Evolutionary conservation across 805 yeast species (phyloP).

Genomic region (Candida maltosa): DNA sequence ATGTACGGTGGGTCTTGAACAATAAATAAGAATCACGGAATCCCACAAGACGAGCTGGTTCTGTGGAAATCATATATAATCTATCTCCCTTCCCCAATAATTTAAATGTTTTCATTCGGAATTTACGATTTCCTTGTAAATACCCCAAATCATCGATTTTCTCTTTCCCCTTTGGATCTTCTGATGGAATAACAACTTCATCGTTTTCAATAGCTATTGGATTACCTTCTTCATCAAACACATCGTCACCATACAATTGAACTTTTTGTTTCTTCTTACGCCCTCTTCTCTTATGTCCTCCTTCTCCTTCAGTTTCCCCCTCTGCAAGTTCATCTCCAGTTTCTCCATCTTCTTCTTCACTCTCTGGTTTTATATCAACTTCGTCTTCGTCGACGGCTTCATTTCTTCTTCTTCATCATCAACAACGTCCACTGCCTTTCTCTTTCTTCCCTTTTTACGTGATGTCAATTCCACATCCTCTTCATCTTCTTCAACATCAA

Average conservation of each 20-base stretch:
- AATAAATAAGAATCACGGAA: constrained; percentile 87
- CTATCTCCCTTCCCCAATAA: constrained; percentile 64
- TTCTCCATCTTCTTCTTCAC: constrained; percentile 19
- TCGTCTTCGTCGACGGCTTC: constrained; percentile 13
- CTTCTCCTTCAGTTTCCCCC: constrained; percentile 10
- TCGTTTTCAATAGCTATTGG: constrained; percentile 64
- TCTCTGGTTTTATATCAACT: constrained; percentile 12
- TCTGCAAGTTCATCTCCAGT: constrained; percentile 21
- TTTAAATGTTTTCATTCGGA: constrained; percentile 67
- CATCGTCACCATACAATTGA: constrained; percentile 35
- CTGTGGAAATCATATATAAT: constrained; percentile 88
- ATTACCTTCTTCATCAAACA: constrained; percentile 65
- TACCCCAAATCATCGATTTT: constrained; percentile 70
- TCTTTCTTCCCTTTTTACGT: constrained; percentile 8
- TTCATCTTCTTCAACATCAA: constrained; percentile 5
- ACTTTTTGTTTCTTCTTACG: constrained; percentile 41
- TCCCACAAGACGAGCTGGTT: constrained; percentile 93
- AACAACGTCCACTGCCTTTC: constrained; percentile 16
- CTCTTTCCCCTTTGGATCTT: constrained; percentile 73
- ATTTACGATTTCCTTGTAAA: constrained; percentile 69
- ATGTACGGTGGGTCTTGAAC: constrained; percentile 78
- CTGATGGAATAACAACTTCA: constrained; percentile 68
- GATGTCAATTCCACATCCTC: constrained; percentile 23
- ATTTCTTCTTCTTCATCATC: constrained; percentile 15
- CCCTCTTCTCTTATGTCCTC: constrained; percentile 33